Conservation (phyloP, 345 rosid species). For the Hypericum perforatum region DNA sequence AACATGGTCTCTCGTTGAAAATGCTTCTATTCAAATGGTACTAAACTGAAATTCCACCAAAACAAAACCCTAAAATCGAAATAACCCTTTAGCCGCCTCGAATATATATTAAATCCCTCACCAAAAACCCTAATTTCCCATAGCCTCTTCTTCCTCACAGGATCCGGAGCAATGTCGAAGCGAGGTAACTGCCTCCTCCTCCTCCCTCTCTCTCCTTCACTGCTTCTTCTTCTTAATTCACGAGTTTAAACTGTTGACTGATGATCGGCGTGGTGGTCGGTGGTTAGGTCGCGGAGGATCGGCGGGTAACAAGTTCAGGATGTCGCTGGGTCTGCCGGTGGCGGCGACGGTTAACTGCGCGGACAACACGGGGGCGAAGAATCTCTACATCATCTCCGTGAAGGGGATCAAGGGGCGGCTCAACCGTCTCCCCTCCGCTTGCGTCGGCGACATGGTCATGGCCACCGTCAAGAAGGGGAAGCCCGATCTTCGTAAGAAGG, state of each 20-base stretch:
- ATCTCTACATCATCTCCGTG: conserved; percentile 6
- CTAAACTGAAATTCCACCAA: no score
- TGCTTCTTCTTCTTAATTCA: background rate
- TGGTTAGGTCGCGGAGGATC: background rate
- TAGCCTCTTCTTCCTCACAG: no score
- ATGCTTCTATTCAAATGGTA: no score
- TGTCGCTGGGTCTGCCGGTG: conserved; percentile 3
- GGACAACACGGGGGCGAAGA: conserved; percentile 7
- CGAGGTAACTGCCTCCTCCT: background rate
- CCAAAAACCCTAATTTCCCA: no score
- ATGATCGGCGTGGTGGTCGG: background rate
- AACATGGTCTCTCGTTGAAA: no score
- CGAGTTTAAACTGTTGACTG: background rate
- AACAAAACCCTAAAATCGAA: no score
- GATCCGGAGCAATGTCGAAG: background rate
- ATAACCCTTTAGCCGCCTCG: no score
- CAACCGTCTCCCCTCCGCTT: conserved; percentile 2
- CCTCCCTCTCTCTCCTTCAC: background rate
- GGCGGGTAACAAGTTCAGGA: conserved; percentile 5
- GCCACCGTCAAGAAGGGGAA: conserved; percentile 29
- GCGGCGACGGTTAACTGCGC: conserved; percentile 7
- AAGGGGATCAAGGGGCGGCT: conserved; percentile 2
- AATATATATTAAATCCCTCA: no score
- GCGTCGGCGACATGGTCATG: conserved; percentile 22
- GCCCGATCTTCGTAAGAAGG: conserved; percentile 30